phyloP scores from a whole-genome alignment of 495 filamentous ascomycete genomes.

The Elasticomyces elasticus region DNA sequence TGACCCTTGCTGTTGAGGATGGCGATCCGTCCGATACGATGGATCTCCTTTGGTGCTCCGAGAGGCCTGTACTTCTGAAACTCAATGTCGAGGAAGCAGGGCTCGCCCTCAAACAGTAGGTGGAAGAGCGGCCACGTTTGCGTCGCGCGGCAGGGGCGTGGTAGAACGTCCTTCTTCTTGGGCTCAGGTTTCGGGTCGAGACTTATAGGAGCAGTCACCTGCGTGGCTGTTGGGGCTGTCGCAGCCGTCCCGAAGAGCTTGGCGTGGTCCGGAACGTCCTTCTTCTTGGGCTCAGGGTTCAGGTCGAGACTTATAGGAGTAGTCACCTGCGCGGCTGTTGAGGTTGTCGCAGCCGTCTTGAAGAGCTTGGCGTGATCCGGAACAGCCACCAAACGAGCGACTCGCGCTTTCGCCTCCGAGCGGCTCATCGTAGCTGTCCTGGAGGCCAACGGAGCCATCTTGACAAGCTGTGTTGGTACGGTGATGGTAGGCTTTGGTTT shows the following conservation, averaged over 20 bases:
- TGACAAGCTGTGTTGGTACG: no score
- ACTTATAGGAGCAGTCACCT: neutral
- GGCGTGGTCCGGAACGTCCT: no score
- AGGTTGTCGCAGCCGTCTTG: no score
- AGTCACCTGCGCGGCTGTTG: neutral
- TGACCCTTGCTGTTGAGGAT: neutral
- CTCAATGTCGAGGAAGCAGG: slow-evolving; percentile 2
- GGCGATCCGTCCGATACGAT: neutral
- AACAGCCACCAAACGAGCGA: neutral
- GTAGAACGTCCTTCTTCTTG: neutral
- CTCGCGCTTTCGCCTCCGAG: neutral
- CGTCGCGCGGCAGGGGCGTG: neutral
- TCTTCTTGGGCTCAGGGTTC: neutral
- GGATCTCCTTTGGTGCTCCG: neutral
- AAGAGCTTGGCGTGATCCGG: no score
- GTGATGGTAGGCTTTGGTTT: no score
- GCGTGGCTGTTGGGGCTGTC: neutral
- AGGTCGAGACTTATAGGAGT: neutral
- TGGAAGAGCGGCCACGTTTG: neutral
- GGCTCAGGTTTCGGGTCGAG: neutral
- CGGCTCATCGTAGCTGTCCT: neutral
- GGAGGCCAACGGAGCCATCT: no score
- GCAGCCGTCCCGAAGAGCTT: no score
- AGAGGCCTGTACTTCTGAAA: neutral
- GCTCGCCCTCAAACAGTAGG: neutral